phyloP scores from a whole-genome alignment of 2,329 filamentous ascomycete species.

The Fusarium subtropicale region DNA sequence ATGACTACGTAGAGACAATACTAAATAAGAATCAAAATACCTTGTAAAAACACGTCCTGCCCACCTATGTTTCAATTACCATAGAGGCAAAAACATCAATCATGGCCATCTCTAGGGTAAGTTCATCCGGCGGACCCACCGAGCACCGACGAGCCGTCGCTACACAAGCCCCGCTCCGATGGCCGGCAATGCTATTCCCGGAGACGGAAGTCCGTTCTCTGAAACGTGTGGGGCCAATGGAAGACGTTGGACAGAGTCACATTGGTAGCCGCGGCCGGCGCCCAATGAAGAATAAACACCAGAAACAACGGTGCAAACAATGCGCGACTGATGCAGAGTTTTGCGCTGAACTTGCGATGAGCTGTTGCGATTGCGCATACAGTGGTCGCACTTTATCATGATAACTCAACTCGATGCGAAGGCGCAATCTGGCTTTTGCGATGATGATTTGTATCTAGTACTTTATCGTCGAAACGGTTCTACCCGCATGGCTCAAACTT shows the following conservation, averaged over 20 bases:
- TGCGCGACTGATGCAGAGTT: neutral
- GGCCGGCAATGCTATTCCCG: conserved; percentile 30
- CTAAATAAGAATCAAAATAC: accelerated
- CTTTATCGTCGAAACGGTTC: neutral
- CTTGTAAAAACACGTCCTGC: neutral
- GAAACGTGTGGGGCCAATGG: conserved; percentile 23
- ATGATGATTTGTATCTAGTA: neutral
- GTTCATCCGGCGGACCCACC: conserved; percentile 1
- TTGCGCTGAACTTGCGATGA: neutral
- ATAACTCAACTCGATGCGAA: neutral
- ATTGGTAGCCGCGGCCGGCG: conserved; percentile 29
- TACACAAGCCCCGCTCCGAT: conserved; percentile 36
- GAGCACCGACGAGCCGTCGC: conserved; percentile 15
- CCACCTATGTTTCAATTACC: neutral
- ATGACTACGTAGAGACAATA: too few relatives aligned
- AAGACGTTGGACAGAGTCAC: conserved; percentile 19
- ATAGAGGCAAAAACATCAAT: neutral
- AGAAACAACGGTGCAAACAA: conserved; percentile 15
- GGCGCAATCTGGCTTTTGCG: neutral
- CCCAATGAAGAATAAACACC: conserved; percentile 23
- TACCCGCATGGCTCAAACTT: neutral
- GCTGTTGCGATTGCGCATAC: neutral
- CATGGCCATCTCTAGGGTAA: conserved; percentile 26
- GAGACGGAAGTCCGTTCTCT: conserved; percentile 26
- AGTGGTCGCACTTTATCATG: neutral